Percentiles rank a stretch among this genome's conserved stretches.
These are phyloP conservation scores for Fusarium paranaense DNA, from an alignment of 2,329 filamentous ascomycete genomes.

Conservation along the genomic window DNA sequence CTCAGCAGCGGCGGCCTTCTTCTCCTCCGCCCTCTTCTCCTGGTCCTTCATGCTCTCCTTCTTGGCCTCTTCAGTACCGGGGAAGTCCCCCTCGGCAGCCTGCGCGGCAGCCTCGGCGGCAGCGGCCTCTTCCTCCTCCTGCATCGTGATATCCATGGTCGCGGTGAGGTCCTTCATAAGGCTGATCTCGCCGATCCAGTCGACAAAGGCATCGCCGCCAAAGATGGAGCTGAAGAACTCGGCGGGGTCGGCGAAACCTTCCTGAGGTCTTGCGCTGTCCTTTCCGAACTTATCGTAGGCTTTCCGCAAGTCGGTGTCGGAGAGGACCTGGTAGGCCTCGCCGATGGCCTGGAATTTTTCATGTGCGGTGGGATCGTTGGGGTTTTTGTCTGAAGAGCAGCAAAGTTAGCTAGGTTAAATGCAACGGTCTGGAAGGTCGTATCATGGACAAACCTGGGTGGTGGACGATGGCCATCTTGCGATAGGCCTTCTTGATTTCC, in stretches of 20 bases:
- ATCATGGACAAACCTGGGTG: slow-evolving; percentile 75
- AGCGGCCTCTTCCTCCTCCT: slow-evolving; percentile 75
- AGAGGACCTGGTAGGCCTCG: slow-evolving; percentile 83
- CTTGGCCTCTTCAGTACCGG: slow-evolving; percentile 67
- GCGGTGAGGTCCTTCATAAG: slow-evolving; percentile 98
- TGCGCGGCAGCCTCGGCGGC: slow-evolving; percentile 63
- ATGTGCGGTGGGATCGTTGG: slow-evolving; percentile 92
- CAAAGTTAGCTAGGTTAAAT: slow-evolving; percentile 9
- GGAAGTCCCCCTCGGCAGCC: slow-evolving; percentile 66
- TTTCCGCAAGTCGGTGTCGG: slow-evolving; percentile 85
- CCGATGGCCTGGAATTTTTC: slow-evolving; percentile 92
- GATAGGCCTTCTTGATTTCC: slow-evolving; percentile 97
- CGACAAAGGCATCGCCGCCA: slow-evolving; percentile 92
- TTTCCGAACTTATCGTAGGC: slow-evolving; percentile 98
- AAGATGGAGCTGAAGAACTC: slow-evolving; percentile 99
- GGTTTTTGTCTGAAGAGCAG: slow-evolving; percentile 84
- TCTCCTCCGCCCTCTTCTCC: slow-evolving; percentile 40
- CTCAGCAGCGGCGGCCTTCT: slow-evolving; percentile 41
- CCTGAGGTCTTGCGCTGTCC: slow-evolving; percentile 88
- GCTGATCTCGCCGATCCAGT: slow-evolving; percentile 98
- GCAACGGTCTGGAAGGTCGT: background rate
- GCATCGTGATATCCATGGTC: slow-evolving; percentile 97
- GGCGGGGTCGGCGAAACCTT: slow-evolving; percentile 93
- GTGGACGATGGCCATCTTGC: slow-evolving; percentile 92
- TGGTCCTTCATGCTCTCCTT: slow-evolving; percentile 64